Base-by-base conservation (phyloP, 805 yeast species). In the Candida chauliodis region DNA sequence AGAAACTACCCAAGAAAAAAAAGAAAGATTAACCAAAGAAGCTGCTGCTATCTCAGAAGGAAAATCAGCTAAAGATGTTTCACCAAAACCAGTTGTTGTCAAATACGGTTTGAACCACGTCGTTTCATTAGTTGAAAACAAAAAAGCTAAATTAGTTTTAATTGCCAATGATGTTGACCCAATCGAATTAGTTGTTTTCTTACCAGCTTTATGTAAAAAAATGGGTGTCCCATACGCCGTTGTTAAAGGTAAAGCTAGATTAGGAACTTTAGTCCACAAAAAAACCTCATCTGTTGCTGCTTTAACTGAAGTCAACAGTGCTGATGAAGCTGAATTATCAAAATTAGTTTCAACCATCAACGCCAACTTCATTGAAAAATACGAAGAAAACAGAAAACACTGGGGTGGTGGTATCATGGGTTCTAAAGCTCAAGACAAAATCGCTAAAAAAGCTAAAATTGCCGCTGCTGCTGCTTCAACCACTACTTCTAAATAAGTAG, bases 361-460 rank as follows among this genome's bases (percentile, higher is more conserved):
- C 75, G 83, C 95, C 55, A 89, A 88, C 95, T 91, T 84, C 75
- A 69, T 73, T 59, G 95, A 86, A 68, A 87, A 89, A 75, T 87
- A 83, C 85, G 97, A 91, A 65, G 97, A 93, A 59, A 64, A 78
- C 67, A 91, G 95, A 81, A 89, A 87, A 77, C 95, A 88, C 84
- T 91, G 99, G 99, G 98, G 98, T 81, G 99, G 99, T 80, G 99
- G 99, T 80, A 66, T 88, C 73, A 76, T 93, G 80, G 96, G 98
- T 73, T 75, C 84, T 59, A 93, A 91, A 79, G 88, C 97, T 63
- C 79, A 78, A 62, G 93, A 81, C 64, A 87, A 84, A 78, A 66
- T 70, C 50, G 90, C 79, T 59, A 86, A 85, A 82, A 81, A 70
- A 64, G 82, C 79, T 53, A 80, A 75, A 73, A 72, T 74, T 56